Evolutionary conservation across 2,329 filamentous ascomycete species (phyloP).

Genomic region (Cytospora leucostoma): DNA sequence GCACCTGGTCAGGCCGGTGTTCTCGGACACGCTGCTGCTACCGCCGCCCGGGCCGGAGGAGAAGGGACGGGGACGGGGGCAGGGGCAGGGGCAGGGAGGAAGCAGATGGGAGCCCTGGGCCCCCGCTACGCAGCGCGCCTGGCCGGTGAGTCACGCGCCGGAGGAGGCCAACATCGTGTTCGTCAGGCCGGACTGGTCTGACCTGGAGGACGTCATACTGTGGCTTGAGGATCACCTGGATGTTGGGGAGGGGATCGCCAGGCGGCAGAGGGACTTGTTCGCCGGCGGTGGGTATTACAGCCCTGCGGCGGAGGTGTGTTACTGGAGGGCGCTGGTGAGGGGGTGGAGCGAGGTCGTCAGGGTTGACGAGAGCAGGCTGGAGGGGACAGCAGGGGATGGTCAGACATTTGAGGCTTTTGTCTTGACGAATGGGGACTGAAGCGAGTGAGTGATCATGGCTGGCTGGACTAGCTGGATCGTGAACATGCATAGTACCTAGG

Average conservation of each 20-base stretch:
- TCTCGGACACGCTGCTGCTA: conserved; percentile 37
- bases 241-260: conserved; percentile 49
- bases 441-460: not conserved
- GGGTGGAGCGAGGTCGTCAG: conserved; percentile 49
- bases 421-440: conserved; percentile 34
- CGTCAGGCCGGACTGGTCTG: conserved; percentile 52
- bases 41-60: not conserved
- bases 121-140: conserved; percentile 35
- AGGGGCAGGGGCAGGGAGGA: too few species aligned
- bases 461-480: too few species aligned
- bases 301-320: conserved; percentile 54
- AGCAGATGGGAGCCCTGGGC: conserved; percentile 30
- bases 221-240: conserved; percentile 49
- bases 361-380: conserved; percentile 39
- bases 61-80: too few species aligned
- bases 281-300: conserved; percentile 48
- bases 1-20: conserved; percentile 49
- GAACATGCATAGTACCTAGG: too few species aligned
- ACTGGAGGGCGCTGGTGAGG: conserved; percentile 52
- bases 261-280: conserved; percentile 48
- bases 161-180: conserved; percentile 52
- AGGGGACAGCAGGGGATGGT: conserved; percentile 34
- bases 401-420: conserved; percentile 45
- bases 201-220: conserved; percentile 47
- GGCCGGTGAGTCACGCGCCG: conserved; percentile 41